Base-by-base conservation (phyloP, 1,284 basidiomycete species). In the Trichosporon sp. region DNA sequence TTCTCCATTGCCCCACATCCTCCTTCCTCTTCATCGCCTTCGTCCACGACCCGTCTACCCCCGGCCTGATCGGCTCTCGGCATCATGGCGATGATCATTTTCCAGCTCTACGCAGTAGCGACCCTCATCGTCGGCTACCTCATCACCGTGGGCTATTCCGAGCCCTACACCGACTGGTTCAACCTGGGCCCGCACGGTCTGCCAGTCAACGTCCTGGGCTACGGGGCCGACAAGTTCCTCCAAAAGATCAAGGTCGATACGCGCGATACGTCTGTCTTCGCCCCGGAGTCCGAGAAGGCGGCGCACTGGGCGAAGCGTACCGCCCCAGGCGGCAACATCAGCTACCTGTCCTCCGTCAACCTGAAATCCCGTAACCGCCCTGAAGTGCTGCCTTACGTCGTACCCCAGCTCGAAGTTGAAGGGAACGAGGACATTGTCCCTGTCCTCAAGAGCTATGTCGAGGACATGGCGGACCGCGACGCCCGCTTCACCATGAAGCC, bases 391-490 rank as follows among this genome's bases (percentile, higher is more conserved):
- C 19, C 38, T 3, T 67, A 67, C 66, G 51, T 67, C 37, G 66
- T 54, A 8, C 66, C 66, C 32, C 66, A 67, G 51, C 51, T 51
- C 35, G 32, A 67, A 37, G 21, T 56, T n/a, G 51, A 32, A 11
- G 66, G 21, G 12, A 59, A 26, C n/a, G 51, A 51, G 66, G 32
- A 37, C 16, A n/a, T 12, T 16, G 51, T 40, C 10, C 48, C 32
- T 4, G 51, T 16, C 2, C 51, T 67, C 14, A 38, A 10, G 35
- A 21, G 2, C n/a, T 67, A 56, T 51, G 26, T 67, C 66, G 66
- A 48, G 46, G n/a, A n/a, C 35, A 35, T 67, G n/a, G 66, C 66
- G n/a, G 66, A 21, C 11, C 32, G 48, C 10, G 51, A 67, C 35
- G 10, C n/a, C 1, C 37, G 48, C n/a, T 37, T 67, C 46, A 32